These are phyloP conservation scores for Lentinula detonsa DNA, from an alignment of 768 basidiomycete genomes.

Conservation along the genomic window DNA sequence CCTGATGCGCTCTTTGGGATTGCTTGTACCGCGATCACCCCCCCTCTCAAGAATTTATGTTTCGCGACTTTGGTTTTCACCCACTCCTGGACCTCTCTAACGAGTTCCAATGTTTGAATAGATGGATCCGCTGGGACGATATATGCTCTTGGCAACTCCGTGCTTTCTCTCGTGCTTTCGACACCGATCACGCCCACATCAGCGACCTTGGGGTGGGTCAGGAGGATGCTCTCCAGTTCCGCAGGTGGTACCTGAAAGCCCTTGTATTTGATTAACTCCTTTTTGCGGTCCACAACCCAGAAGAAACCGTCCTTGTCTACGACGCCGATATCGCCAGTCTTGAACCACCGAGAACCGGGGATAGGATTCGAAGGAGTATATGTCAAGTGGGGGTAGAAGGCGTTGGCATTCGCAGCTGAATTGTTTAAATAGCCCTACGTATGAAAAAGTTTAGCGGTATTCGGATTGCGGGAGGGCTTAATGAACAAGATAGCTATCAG, in stretches of 20 bases:
- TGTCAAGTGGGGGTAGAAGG: conserved; percentile 51
- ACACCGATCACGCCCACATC: conserved; percentile 83
- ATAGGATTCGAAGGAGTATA: background rate
- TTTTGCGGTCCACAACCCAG: conserved; percentile 67
- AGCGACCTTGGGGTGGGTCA: conserved; percentile 69
- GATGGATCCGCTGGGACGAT: conserved; percentile 45
- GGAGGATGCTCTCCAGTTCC: conserved; percentile 72
- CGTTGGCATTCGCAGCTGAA: conserved; percentile 54
- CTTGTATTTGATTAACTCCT: conserved; percentile 78
- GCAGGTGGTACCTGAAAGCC: conserved; percentile 65
- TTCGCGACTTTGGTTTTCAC: conserved; percentile 57
- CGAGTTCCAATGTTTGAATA: conserved; percentile 36
- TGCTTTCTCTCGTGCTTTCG: conserved; percentile 57
- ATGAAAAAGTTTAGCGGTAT: background rate
- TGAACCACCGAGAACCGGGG: conserved; percentile 57
- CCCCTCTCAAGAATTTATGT: conserved; percentile 77
- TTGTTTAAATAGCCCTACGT: conserved; percentile 66
- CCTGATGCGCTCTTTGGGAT: conserved; percentile 81
- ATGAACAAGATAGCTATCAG: too few relatives aligned
- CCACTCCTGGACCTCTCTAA: conserved; percentile 54
- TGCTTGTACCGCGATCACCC: conserved; percentile 53
- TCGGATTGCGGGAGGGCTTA: too few relatives aligned
- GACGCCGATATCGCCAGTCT: conserved; percentile 81
- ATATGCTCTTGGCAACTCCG: conserved; percentile 78
- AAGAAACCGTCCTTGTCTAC: conserved; percentile 68